Base-by-base conservation (phyloP, 2,329 filamentous ascomycete genomes). In the Dactylellina parvicollis region DNA sequence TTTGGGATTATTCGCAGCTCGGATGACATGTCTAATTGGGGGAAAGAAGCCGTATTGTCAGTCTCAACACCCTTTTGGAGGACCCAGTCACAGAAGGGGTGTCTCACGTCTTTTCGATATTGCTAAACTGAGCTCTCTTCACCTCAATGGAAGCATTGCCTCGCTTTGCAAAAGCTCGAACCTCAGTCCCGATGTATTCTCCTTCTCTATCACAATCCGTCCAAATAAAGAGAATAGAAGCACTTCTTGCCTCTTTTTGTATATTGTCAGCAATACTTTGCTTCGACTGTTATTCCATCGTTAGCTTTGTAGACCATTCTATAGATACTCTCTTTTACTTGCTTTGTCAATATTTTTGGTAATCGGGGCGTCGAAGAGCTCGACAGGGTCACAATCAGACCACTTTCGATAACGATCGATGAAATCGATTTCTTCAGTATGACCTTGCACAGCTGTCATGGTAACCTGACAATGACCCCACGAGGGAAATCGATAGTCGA, bases 171-270 rank as follows among this genome's bases (percentile, higher is more conserved):
- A 94, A 89, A 57, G 90, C 86, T 46, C 92, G 89, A 73, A 99
- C 94, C 80, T 99, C 94, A 38, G 90, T 86, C 4, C 95, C 95
- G 76, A 99, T 99, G 79, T 98, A 91, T 80, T 99, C 95, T 34
- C 95, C 95, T 84, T 99, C 95, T 62, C 93, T 88, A 84, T 99
- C 95, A 81, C 95, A 98, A 85, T 99, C 95, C 0, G 95, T 99
- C 95, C 95, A 99, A 77, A 99, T 97, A 80, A 96, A 94, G 30
- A 99, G 84, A 10, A 89, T 87, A 62, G 85, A 86, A n/a, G 88
- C 85, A 79, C 86, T 86, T 72, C 86, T 86, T 16, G 95, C 94
- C 80, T 96, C 89, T 0, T 86, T 83, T 76, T 89, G 87, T 78
- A 99, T 95, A 79, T 99, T 99, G 30, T 88, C 85, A 8, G 93